Evolutionary conservation across 2,329 filamentous ascomycete species (phyloP).

Genomic region (Penicillium sclerotiorum): DNA sequence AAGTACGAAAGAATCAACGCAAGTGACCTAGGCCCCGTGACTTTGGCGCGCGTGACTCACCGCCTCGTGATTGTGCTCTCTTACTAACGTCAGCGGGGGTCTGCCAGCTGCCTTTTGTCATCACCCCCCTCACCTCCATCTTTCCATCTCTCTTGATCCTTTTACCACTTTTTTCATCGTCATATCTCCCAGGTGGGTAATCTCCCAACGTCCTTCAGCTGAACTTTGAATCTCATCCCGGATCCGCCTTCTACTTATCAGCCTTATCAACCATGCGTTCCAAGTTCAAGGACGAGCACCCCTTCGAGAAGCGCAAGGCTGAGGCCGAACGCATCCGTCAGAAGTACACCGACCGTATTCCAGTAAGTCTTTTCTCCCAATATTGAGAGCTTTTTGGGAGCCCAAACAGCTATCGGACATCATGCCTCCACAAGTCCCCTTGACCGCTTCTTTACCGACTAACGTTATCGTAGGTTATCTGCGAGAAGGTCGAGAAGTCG

Average conservation of each 20-base stretch:
- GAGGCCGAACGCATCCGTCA: conserved; percentile 99
- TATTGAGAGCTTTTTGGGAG: neutral
- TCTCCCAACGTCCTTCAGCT: conserved; percentile 21
- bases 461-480: conserved; percentile 74
- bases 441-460: conserved; percentile 39
- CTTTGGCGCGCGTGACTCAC: conserved; percentile 18
- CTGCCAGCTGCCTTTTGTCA: conserved; percentile 28
- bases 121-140: conserved; percentile 13
- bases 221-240: conserved; percentile 11
- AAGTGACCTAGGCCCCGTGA: conserved; percentile 20
- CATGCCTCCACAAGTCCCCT: neutral
- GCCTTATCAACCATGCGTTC: conserved; percentile 73
- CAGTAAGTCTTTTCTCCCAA: conserved; percentile 65
- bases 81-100: conserved; percentile 31
- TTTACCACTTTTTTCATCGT: conserved; percentile 11
- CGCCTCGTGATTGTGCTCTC: conserved; percentile 28
- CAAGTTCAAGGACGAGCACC: conserved; percentile 99
- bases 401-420: neutral
- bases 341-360: conserved; percentile 98
- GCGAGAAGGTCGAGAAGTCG: conserved; percentile 99
- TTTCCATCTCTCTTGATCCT: conserved; percentile 9
- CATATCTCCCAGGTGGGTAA: conserved; percentile 10
- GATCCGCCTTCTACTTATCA: conserved; percentile 29
- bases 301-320: conserved; percentile 99
- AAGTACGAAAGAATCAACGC: neutral